Conservation (phyloP, 1,139 yeast species). For the Pichia sp. region DNA sequence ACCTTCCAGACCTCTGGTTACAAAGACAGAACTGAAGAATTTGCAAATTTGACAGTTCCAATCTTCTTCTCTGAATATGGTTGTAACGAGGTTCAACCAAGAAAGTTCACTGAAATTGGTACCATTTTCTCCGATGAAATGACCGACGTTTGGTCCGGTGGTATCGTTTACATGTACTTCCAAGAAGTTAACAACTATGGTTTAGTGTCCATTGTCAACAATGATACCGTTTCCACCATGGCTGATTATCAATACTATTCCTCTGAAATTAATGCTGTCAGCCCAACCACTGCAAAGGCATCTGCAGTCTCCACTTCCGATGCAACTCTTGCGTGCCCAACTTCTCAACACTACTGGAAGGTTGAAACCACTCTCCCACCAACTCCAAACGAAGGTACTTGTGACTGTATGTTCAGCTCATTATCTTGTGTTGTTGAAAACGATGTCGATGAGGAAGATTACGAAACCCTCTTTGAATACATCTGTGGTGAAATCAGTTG, state of each 20-base stretch:
- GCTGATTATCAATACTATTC: constrained; percentile 53
- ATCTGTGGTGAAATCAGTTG: constrained; percentile 30
- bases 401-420: constrained; percentile 52
- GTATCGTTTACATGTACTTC: constrained; percentile 78
- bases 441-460: constrained; percentile 43
- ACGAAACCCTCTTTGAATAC: constrained; percentile 46
- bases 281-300: constrained; percentile 49
- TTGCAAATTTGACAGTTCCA: constrained; percentile 60
- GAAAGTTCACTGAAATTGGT: constrained; percentile 65
- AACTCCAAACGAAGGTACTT: constrained; percentile 57
- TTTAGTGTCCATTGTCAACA: constrained; percentile 39
- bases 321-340: constrained; percentile 44
- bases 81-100: constrained; percentile 56
- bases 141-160: constrained; percentile 85
- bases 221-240: constrained; percentile 46
- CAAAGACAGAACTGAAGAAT: constrained; percentile 61
- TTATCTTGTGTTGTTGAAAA: constrained; percentile 48
- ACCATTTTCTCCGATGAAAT: constrained; percentile 53
- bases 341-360: constrained; percentile 44
- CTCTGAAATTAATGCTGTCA: constrained; percentile 43
- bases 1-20: constrained; percentile 64
- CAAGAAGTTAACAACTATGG: constrained; percentile 72
- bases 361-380: constrained; percentile 65
- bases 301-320: constrained; percentile 40
- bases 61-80: constrained; percentile 78